Percentiles rank a stretch among this genome's conserved stretches.
Evolutionary conservation across 331 rosid genomes (phyloP).

Genomic region (Quercus lobata): DNA sequence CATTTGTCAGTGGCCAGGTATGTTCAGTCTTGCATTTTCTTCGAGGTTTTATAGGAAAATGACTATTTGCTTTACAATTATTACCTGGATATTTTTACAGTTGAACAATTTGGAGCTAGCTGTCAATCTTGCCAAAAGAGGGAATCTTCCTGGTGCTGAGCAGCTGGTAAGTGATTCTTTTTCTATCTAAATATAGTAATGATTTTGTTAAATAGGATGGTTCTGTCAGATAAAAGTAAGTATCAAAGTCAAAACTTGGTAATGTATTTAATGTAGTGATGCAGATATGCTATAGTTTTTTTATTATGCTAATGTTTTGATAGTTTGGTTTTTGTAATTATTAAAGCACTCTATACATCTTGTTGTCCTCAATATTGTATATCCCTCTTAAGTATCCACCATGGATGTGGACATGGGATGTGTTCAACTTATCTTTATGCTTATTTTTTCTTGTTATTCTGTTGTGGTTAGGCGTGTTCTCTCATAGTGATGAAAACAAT

Average conservation of each 20-base stretch:
- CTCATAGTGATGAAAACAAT: background rate
- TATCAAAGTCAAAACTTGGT: background rate
- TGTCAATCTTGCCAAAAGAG: constrained; percentile 96
- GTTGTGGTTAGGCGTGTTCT: background rate
- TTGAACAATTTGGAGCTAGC: constrained; percentile 98
- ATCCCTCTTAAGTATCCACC: background rate
- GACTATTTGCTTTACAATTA: constrained; percentile 2
- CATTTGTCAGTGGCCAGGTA: constrained; percentile 96
- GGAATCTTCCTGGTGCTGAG: constrained; percentile 99
- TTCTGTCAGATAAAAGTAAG: background rate
- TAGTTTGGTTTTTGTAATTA: background rate
- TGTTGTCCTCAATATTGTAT: background rate
- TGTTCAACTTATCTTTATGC: too few relatives aligned
- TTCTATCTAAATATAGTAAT: background rate
- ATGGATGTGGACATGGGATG: background rate
- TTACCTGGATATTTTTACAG: constrained; percentile 33
- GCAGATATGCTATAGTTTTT: background rate
- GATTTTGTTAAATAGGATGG: background rate
- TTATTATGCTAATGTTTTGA: constrained; percentile 10
- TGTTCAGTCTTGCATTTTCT: constrained; percentile 22
- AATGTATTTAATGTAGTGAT: background rate
- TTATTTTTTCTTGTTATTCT: background rate
- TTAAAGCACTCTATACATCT: background rate
- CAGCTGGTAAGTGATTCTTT: constrained; percentile 57
- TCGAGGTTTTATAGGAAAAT: constrained; percentile 8